Percentiles rank a stretch among this genome's conserved stretches.
Conservation (phyloP, 345 rosid species). For the Citrus unshiu region DNA sequence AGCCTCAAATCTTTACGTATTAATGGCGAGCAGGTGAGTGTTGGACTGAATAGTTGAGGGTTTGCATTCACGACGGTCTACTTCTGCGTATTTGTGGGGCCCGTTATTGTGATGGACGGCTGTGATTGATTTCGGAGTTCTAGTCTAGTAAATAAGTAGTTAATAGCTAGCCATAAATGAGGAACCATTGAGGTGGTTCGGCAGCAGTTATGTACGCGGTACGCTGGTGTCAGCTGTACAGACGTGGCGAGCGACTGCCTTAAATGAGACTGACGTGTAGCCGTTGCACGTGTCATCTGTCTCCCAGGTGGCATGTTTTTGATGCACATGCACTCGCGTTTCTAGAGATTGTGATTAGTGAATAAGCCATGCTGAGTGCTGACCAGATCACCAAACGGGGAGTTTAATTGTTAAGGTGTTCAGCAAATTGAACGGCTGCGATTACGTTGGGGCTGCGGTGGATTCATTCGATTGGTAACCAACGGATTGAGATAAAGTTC, state of each 20-base stretch:
- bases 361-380: no score
- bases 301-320: background rate
- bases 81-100: background rate
- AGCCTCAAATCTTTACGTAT: background rate
- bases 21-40: conserved; percentile 10
- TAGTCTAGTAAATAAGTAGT: background rate
- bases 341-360: no score
- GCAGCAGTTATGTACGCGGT: background rate
- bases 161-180: conserved; percentile 1
- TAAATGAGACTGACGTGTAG: conserved; percentile 8
- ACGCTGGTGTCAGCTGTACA: background rate
- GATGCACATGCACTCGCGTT: no score
- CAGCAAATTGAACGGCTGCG: background rate
- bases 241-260: background rate
- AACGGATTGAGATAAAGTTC: no score
- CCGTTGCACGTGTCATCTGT: background rate
- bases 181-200: background rate
- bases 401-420: background rate
- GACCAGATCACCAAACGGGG: no score
- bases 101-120: background rate
- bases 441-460: background rate
- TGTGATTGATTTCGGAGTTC: background rate
- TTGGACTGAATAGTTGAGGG: background rate
- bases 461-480: no score
- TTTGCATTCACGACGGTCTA: background rate